A percentile compares a stretch with the other conserved stretches of the same genome.
phyloP scores from a whole-genome alignment of 2,329 filamentous ascomycete genomes.

The Pseudocercospora macadamiae region DNA sequence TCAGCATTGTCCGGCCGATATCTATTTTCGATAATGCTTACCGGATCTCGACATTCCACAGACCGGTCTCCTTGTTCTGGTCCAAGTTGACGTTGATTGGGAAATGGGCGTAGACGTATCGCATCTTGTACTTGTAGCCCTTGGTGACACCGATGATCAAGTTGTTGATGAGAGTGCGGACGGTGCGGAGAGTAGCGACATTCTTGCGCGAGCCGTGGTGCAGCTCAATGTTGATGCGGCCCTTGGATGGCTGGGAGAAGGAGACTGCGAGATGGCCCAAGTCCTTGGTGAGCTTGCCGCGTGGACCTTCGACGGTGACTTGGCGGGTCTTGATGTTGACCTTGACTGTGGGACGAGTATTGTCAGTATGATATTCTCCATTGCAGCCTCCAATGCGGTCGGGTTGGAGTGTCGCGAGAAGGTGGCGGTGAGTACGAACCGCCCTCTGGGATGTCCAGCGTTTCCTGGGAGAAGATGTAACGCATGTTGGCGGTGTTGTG shows the following conservation, averaged over 20 bases:
- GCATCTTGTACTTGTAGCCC: conserved; percentile 99
- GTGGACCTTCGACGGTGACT: conserved; percentile 95
- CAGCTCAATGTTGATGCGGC: conserved; percentile 92
- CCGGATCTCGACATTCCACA: conserved; percentile 95
- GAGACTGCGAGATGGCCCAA: conserved; percentile 94
- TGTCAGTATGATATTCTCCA: conserved; percentile 20
- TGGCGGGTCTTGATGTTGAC: conserved; percentile 94
- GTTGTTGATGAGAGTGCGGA: conserved; percentile 98
- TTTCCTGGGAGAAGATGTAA: conserved; percentile 99
- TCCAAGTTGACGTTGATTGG: conserved; percentile 99
- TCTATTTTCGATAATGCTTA: conserved; percentile 52
- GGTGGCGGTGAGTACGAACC: conserved; percentile 65
- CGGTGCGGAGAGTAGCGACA: conserved; percentile 95
- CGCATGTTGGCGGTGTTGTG: conserved; percentile 75
- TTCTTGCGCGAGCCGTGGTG: conserved; percentile 99
- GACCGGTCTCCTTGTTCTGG: conserved; percentile 88
- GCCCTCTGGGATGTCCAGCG: conserved; percentile 92
- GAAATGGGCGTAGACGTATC: conserved; percentile 99
- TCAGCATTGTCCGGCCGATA: conserved; percentile 16
- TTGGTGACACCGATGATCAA: conserved; percentile 97
- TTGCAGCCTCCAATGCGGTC: conserved; percentile 7
- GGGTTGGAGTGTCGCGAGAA: neutral
- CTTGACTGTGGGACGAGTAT: conserved; percentile 70
- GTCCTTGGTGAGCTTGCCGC: conserved; percentile 97
- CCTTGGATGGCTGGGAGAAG: conserved; percentile 85